Percentiles rank a stretch among this genome's conserved stretches.
Conservation (phyloP, 768 basidiomycete genomes). For the Lactarius psammicola region DNA sequence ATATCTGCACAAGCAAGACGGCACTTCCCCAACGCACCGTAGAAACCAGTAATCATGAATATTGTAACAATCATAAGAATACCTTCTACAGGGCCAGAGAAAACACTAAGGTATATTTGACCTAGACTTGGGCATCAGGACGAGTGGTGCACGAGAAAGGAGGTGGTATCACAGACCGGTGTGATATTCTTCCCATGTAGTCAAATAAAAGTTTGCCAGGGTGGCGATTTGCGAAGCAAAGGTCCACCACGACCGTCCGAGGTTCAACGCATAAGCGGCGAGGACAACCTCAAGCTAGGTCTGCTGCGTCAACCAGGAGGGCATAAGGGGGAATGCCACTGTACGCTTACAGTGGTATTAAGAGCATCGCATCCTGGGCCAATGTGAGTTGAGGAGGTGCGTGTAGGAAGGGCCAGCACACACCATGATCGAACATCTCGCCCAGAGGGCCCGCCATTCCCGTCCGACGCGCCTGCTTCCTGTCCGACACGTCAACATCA, state of each 20-base stretch:
- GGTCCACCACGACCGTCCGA: slow-evolving; percentile 97
- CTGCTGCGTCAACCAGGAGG: slow-evolving; percentile 1
- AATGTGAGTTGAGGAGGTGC: background rate
- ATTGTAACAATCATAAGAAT: slow-evolving; percentile 82
- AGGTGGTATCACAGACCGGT: slow-evolving; percentile 51
- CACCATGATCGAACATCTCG: slow-evolving; percentile 98
- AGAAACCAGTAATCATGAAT: slow-evolving; percentile 75
- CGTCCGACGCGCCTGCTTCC: slow-evolving; percentile 93
- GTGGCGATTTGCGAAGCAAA: slow-evolving; percentile 76
- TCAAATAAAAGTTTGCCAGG: slow-evolving; percentile 68
- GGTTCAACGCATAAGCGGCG: slow-evolving; percentile 77
- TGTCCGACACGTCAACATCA: slow-evolving; percentile 34
- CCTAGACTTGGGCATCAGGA: slow-evolving; percentile 43
- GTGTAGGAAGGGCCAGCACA: slow-evolving; percentile 26
- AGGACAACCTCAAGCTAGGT: slow-evolving; percentile 83
- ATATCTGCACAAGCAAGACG: background rate
- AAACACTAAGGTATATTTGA: slow-evolving; percentile 85
- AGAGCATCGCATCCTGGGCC: slow-evolving; percentile 81
- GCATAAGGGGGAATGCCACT: background rate
- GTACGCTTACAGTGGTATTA: slow-evolving; percentile 74
- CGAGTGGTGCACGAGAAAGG: background rate
- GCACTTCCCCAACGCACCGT: slow-evolving; percentile 45
- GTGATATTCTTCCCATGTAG: slow-evolving; percentile 84
- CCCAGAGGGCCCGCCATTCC: slow-evolving; percentile 98
- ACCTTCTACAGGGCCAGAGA: slow-evolving; percentile 96